Evolutionary conservation across 2,329 filamentous ascomycete species (phyloP).

Genomic region (Clathrospora elynae): DNA sequence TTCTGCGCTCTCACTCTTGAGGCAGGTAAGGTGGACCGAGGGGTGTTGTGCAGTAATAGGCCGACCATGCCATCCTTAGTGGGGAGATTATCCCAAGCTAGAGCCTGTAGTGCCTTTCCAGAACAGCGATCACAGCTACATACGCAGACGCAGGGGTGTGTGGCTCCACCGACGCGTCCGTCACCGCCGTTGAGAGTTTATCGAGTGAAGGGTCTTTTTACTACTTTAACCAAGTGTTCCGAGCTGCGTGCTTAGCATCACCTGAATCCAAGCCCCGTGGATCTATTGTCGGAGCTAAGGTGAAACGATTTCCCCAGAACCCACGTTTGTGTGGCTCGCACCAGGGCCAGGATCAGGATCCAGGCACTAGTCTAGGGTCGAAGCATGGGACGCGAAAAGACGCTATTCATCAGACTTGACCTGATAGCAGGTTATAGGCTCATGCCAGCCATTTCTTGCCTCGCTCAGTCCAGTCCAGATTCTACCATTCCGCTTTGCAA

Average conservation of each 20-base stretch:
- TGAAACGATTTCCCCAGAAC: slow-evolving; percentile 49
- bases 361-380: slow-evolving; percentile 34
- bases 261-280: slow-evolving; percentile 26
- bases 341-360: slow-evolving; percentile 36
- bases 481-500: slow-evolving; percentile 21
- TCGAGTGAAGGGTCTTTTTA: slow-evolving; percentile 12
- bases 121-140: slow-evolving; percentile 24
- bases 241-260: slow-evolving; percentile 24
- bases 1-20: slow-evolving; percentile 15
- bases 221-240: slow-evolving; percentile 9
- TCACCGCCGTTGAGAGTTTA: slow-evolving; percentile 26
- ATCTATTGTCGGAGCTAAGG: slow-evolving; percentile 31
- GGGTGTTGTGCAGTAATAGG: slow-evolving; percentile 23
- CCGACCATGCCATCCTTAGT: slow-evolving; percentile 23
- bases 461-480: slow-evolving; percentile 28
- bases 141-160: slow-evolving; percentile 24
- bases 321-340: slow-evolving; percentile 45
- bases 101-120: slow-evolving; percentile 29
- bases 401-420: slow-evolving; percentile 43
- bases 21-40: slow-evolving; percentile 32
- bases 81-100: slow-evolving; percentile 26
- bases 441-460: slow-evolving; percentile 40
- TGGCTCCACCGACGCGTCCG: slow-evolving; percentile 19
- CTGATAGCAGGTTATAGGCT: slow-evolving; percentile 46
- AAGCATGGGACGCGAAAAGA: slow-evolving; percentile 29